These are phyloP conservation scores for Podaxis mareebaensis DNA, from an alignment of 768 basidiomycete species.

Conservation along the genomic window DNA sequence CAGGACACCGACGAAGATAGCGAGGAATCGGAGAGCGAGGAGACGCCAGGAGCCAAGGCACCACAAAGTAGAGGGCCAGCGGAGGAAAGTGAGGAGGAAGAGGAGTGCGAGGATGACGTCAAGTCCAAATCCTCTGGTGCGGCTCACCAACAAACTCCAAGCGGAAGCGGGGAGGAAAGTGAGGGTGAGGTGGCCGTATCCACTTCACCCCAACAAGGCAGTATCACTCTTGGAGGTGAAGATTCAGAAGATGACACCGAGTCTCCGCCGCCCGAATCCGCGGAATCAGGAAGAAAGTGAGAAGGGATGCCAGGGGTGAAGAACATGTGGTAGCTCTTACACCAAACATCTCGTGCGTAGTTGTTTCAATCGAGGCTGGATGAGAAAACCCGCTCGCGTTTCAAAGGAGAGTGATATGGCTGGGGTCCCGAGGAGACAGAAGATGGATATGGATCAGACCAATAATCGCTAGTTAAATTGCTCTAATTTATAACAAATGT, in stretches of 20 bases:
- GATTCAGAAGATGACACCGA: constrained; percentile 3
- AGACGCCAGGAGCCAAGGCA: constrained; percentile 18
- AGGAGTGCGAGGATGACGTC: constrained; percentile 12
- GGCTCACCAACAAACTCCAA: background rate
- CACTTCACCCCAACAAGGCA: background rate
- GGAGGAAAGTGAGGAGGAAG: constrained; percentile 13
- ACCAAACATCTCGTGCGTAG: too few relatives aligned
- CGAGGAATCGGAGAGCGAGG: constrained; percentile 21
- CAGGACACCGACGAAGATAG: constrained; percentile 57
- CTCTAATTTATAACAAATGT: constrained; percentile 5
- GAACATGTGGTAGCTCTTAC: too few relatives aligned
- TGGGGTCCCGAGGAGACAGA: too few relatives aligned
- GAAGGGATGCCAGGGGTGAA: too few relatives aligned
- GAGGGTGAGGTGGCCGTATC: constrained; percentile 19
- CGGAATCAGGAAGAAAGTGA: background rate
- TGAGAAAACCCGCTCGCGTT: too few relatives aligned
- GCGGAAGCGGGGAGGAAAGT: constrained; percentile 2
- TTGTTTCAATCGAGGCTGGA: too few relatives aligned
- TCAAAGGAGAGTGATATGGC: too few relatives aligned
- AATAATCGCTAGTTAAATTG: background rate
- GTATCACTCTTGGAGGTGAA: background rate
- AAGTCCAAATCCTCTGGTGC: background rate
- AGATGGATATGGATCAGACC: background rate
- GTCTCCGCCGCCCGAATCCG: constrained; percentile 2
- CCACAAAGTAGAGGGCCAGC: constrained; percentile 12